Evolutionary conservation across 306 rosid species (phyloP), one percentile per base, ranked within the genome.

Genomic region (Senna siamea): DNA sequence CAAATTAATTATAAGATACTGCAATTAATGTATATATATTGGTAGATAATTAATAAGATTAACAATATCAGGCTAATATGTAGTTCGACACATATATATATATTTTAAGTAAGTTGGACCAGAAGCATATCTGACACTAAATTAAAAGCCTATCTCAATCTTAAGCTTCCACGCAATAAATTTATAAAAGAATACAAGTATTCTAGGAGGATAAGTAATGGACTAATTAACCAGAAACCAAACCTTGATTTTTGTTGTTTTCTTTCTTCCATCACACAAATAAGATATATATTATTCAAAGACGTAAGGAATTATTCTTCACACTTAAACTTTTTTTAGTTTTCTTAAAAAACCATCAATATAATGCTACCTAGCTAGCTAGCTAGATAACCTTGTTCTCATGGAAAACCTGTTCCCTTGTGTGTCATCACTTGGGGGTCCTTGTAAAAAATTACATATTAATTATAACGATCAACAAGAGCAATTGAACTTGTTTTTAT

Each of bases 151-250:
- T 8, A 2, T 71, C 10, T 71, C 12, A 70, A 57, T 46, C 46
- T 65, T 46, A 72, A 72, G 62, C 82, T 64, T 72, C 32, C 61
- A 65, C 60, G 52, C 61, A 78, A 78, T n/a, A 26, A 26, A 51
- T 41, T 41, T 40, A 53, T 43, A 8, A 52, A 40, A 22, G 40
- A 22, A 48, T 50, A 41, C 23, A 1, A 12, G 66, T 43, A 19
- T 53, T 78, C 34, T 64, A 17, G 5, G 13, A 75, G 78, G 56
- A 65, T 48, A 75, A 75, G 30, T 53, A 50, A 58, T 48, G 59
- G 52, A 22, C 74, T 66, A 17, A 26, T 26, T 26, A 26, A 69
- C 12, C 41, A 47, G 57, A 64, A 37, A 41, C n/a, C 66, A 55
- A 66, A 15, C 2, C 3, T 19, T 61, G 6, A 4, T 37, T 44